These are phyloP conservation scores for Ophiognomonia clavigignenti-juglandacearum DNA, from an alignment of 2,329 filamentous ascomycete species.

Conservation along the genomic window DNA sequence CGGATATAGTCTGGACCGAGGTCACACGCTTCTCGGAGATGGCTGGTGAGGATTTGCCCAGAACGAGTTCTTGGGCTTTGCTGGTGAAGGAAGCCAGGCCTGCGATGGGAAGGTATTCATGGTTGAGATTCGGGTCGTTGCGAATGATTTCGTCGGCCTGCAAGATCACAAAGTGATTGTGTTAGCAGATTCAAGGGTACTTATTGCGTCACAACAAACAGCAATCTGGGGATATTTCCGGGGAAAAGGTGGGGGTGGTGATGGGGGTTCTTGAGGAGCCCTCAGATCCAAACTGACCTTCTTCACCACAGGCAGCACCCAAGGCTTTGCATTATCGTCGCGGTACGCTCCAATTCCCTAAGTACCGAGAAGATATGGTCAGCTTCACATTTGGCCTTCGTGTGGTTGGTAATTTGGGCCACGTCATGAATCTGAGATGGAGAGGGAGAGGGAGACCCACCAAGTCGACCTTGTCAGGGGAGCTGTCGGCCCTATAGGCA, in stretches of 20 bases:
- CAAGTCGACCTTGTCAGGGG: slow-evolving; percentile 82
- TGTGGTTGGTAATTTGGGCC: not conserved
- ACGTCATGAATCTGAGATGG: slow-evolving; percentile 5
- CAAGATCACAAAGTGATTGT: too few relatives aligned
- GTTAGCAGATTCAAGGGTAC: too few relatives aligned
- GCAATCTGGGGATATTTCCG: slow-evolving; percentile 35
- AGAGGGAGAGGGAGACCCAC: slow-evolving; percentile 45
- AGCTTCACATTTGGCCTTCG: too few relatives aligned
- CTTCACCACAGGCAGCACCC: slow-evolving; percentile 90
- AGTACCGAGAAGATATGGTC: slow-evolving; percentile 21
- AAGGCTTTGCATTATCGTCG: slow-evolving; percentile 96
- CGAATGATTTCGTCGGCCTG: slow-evolving; percentile 84
- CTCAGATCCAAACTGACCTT: slow-evolving; percentile 83
- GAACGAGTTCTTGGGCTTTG: slow-evolving; percentile 85
- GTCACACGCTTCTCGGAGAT: slow-evolving; percentile 76
- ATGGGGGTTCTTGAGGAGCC: slow-evolving; percentile 1
- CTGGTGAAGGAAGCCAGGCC: slow-evolving; percentile 92
- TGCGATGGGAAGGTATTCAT: slow-evolving; percentile 98
- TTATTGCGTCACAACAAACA: slow-evolving; percentile 92
- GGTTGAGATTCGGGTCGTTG: slow-evolving; percentile 75
- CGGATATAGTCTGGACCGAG: slow-evolving; percentile 97
- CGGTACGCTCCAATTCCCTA: slow-evolving; percentile 95
- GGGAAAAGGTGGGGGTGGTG: slow-evolving; percentile 13
- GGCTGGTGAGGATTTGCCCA: slow-evolving; percentile 72
- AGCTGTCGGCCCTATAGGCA: slow-evolving; percentile 76